Evolutionary conservation across 1,284 basidiomycete species (phyloP).

Genomic region (Vanrija sp.): DNA sequence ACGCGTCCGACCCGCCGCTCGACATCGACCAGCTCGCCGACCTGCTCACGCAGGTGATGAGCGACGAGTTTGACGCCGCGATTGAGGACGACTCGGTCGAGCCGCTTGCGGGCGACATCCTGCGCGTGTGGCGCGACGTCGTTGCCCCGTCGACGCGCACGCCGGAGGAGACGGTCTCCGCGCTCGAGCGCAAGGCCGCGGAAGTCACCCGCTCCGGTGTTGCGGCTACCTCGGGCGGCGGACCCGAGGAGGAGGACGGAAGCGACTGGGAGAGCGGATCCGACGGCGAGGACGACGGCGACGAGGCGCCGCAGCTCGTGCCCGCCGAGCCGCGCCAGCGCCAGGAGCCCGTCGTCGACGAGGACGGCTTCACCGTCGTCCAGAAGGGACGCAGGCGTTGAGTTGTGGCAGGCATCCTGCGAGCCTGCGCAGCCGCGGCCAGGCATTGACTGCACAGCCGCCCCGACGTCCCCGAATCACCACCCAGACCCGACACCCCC

Average conservation of each 20-base stretch:
- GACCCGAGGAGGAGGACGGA: slow-evolving; percentile 47
- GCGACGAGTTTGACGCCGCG: slow-evolving; percentile 75
- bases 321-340: slow-evolving; percentile 31
- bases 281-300: slow-evolving; percentile 50
- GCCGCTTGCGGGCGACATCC: slow-evolving; percentile 64
- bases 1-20: slow-evolving; percentile 52
- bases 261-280: slow-evolving; percentile 54
- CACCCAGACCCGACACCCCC: too few relatives aligned
- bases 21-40: slow-evolving; percentile 74
- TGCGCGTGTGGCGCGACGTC: slow-evolving; percentile 61
- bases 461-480: too few relatives aligned
- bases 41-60: slow-evolving; percentile 65
- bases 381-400: slow-evolving; percentile 54
- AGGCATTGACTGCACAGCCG: too few relatives aligned
- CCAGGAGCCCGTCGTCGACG: slow-evolving; percentile 69
- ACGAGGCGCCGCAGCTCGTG: slow-evolving; percentile 59
- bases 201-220: slow-evolving; percentile 44
- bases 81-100: slow-evolving; percentile 77
- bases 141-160: slow-evolving; percentile 47
- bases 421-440: too few relatives aligned
- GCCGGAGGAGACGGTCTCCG: slow-evolving; percentile 59
- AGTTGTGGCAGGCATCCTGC: too few relatives aligned
- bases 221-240: slow-evolving; percentile 22
- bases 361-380: slow-evolving; percentile 81
- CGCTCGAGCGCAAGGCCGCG: slow-evolving; percentile 58